Percentiles rank a stretch among this genome's conserved stretches.
phyloP scores from a whole-genome alignment of 352 stramenopile species.

The Phytophthora hibernalis region DNA sequence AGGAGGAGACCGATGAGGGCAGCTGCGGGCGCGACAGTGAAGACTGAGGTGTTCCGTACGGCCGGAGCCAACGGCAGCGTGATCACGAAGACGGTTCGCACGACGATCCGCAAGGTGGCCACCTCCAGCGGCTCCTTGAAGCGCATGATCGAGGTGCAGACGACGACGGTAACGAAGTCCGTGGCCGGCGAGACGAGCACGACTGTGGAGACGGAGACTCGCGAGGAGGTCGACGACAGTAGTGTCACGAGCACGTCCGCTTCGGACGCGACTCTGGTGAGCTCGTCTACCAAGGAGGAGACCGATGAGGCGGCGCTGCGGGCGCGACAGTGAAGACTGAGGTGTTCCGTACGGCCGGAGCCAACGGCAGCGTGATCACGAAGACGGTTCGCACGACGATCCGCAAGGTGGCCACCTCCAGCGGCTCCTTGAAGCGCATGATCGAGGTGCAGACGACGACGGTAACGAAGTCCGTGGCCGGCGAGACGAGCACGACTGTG shows the following conservation, averaged over 20 bases:
- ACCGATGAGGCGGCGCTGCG: conserved; percentile 1
- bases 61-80: conserved; percentile 6
- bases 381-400: conserved; percentile 20
- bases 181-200: conserved; percentile 14
- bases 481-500: conserved; percentile 18
- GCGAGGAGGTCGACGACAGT: conserved; percentile 5
- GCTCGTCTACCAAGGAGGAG: conserved; percentile 7
- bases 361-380: conserved; percentile 13
- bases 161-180: conserved; percentile 21
- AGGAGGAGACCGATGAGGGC: conserved; percentile 3
- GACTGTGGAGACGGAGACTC: conserved; percentile 19
- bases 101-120: conserved; percentile 10
- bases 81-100: conserved; percentile 15
- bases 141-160: conserved; percentile 11
- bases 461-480: conserved; percentile 6
- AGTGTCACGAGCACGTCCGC: conserved; percentile 6
- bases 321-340: conserved; percentile 14
- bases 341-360: conserved; percentile 6
- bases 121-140: conserved; percentile 13
- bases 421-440: conserved; percentile 10
- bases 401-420: conserved; percentile 9
- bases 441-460: conserved; percentile 18
- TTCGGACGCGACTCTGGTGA: conserved; percentile 8
- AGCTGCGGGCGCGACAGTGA: conserved; percentile 3
- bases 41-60: conserved; percentile 12